Evolutionary conservation across 2,329 filamentous ascomycete genomes (phyloP).

Genomic region (Diaporthe citriasiana): DNA sequence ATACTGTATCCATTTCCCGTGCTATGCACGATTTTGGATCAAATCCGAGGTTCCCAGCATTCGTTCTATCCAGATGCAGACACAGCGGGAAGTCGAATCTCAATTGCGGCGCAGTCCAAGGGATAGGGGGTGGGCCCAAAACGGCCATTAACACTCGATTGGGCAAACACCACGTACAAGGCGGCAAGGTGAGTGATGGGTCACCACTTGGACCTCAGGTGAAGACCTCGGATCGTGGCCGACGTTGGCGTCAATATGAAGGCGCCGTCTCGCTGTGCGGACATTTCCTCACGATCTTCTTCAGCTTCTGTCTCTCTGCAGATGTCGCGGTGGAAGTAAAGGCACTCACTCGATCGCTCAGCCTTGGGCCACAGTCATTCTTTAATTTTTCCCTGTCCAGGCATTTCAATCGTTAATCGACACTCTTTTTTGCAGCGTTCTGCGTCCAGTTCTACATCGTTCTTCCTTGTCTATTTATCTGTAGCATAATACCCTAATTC

Average conservation of each 20-base stretch:
- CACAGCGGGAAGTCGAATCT: constrained; percentile 30
- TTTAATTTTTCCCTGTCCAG: constrained; percentile 4
- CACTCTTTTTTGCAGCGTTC: constrained; percentile 9
- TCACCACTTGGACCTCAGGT: constrained; percentile 26
- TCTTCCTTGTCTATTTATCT: constrained; percentile 8
- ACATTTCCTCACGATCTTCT: not conserved
- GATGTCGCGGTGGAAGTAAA: constrained; percentile 30
- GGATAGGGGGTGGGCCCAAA: constrained; percentile 26
- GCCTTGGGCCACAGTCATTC: constrained; percentile 33
- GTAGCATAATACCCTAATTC: constrained; percentile 14
- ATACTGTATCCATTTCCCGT: constrained; percentile 17
- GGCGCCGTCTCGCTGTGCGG: not conserved
- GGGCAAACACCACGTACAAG: constrained; percentile 24
- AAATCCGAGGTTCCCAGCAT: not conserved
- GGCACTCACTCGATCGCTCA: constrained; percentile 9
- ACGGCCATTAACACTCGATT: constrained; percentile 33
- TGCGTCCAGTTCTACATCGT: constrained; percentile 12
- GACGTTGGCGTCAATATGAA: constrained; percentile 27
- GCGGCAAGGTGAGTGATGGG: constrained; percentile 24
- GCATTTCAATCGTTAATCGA: constrained; percentile 25
- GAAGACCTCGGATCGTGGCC: constrained; percentile 27
- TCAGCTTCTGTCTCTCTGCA: constrained; percentile 18
- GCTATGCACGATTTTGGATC: constrained; percentile 21
- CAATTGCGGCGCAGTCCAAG: constrained; percentile 30
- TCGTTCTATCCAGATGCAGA: constrained; percentile 11